Evolutionary conservation across 495 filamentous ascomycete genomes (phyloP).

Genomic region (Lepidopterella palustris): DNA sequence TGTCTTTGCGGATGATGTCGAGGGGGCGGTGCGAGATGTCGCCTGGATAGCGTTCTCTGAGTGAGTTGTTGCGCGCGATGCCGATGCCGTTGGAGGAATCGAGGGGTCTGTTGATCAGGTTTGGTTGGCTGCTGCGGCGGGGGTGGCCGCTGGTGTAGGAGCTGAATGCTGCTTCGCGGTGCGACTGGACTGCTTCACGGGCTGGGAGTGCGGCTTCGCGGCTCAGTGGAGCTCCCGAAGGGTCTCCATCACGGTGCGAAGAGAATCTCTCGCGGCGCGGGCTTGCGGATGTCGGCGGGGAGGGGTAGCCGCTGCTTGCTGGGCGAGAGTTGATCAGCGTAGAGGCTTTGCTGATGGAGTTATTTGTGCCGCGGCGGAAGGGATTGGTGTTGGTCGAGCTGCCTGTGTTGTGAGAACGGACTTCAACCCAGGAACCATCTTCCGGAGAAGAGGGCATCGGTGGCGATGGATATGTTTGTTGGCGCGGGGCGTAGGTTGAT

Average conservation of each 20-base stretch:
- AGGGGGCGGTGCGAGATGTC: constrained; percentile 59
- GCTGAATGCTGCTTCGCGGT: constrained; percentile 32
- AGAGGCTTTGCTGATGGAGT: constrained; percentile 20
- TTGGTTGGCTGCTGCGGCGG: constrained; percentile 19
- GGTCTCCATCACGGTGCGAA: constrained; percentile 29
- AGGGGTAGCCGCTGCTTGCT: constrained; percentile 19
- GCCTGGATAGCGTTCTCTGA: constrained; percentile 51
- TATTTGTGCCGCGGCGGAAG: constrained; percentile 30
- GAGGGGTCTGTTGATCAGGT: constrained; percentile 5
- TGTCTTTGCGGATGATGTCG: constrained; percentile 51
- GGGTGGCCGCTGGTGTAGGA: constrained; percentile 23
- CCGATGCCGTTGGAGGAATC: constrained; percentile 1
- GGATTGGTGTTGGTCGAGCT: constrained; percentile 33
- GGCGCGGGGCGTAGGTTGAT: constrained; percentile 32
- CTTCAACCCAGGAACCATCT: constrained; percentile 1
- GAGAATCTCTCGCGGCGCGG: constrained; percentile 33
- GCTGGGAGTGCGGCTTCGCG: too few species aligned
- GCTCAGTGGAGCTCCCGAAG: too few species aligned
- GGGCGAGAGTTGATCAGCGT: constrained; percentile 30
- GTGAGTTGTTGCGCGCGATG: constrained; percentile 43
- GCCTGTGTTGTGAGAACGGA: constrained; percentile 25
- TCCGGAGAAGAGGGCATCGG: constrained; percentile 25
- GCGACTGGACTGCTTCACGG: background rate
- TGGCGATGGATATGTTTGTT: constrained; percentile 20
- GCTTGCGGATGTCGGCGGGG: constrained; percentile 28